A percentile compares a stretch with the other conserved stretches of the same genome.
phyloP scores from a whole-genome alignment of 805 yeast species.

The Cephaloascus fragrans region DNA sequence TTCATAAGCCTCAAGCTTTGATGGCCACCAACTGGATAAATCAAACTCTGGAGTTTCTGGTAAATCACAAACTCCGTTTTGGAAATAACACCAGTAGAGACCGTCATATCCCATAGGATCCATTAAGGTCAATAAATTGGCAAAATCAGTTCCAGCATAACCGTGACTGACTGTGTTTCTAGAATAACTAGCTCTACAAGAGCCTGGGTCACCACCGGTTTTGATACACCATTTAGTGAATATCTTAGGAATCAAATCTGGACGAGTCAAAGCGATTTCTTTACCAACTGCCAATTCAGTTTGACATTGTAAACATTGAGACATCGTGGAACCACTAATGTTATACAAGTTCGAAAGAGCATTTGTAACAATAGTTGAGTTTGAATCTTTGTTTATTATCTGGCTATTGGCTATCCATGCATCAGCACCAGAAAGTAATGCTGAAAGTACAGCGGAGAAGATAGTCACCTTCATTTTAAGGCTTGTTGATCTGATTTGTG shows the following conservation, averaged over 20 bases:
- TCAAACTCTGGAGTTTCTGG: conserved; percentile 46
- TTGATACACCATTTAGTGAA: conserved; percentile 34
- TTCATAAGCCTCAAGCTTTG: conserved; percentile 9
- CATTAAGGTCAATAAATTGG: conserved; percentile 39
- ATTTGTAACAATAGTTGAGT: not conserved
- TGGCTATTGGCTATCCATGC: too few relatives aligned
- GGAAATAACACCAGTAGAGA: conserved; percentile 49
- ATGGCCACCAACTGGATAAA: conserved; percentile 32
- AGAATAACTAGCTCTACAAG: conserved; percentile 9
- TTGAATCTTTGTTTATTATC: not conserved
- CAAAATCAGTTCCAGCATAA: conserved; percentile 21
- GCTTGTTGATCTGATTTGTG: too few relatives aligned
- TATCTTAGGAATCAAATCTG: conserved; percentile 29
- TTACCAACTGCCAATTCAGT: conserved; percentile 24
- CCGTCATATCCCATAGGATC: conserved; percentile 46
- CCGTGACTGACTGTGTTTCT: conserved; percentile 3
- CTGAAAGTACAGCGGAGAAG: too few relatives aligned
- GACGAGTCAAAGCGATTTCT: conserved; percentile 23
- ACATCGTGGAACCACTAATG: conserved; percentile 1
- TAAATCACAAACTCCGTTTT: conserved; percentile 32
- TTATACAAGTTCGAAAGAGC: not conserved
- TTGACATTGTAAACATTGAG: conserved; percentile 24
- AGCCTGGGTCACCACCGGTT: conserved; percentile 26
- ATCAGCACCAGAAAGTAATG: too few relatives aligned
- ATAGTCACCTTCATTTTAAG: too few relatives aligned